Percentiles rank a stretch among this genome's conserved stretches.
Conservation (phyloP, 371 early-diverging fungal species). For the Mortierella sp. region DNA sequence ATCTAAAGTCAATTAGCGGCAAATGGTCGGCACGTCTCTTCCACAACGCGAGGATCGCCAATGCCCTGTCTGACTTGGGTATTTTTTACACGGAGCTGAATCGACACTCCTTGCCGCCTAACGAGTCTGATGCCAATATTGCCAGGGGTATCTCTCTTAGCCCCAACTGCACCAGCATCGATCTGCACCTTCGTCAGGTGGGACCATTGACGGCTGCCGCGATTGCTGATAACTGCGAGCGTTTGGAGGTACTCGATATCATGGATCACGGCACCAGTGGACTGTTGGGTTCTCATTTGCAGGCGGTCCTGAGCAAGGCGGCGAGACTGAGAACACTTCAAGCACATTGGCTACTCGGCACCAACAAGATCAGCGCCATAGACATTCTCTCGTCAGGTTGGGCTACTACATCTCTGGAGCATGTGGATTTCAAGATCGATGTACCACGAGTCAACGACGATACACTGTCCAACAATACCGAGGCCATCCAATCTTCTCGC, state of each 20-base stretch:
- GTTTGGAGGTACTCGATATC: background rate
- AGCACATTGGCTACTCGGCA: background rate
- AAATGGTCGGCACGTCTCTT: background rate
- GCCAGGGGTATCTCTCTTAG: background rate
- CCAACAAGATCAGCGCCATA: background rate
- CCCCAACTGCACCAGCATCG: background rate
- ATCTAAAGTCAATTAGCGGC: background rate
- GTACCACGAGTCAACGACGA: background rate
- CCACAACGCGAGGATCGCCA: background rate
- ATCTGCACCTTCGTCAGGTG: background rate
- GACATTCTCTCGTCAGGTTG: background rate
- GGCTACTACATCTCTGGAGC: background rate
- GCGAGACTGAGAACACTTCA: background rate
- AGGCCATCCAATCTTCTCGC: no score
- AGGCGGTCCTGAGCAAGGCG: background rate
- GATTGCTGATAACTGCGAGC: background rate
- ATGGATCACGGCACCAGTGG: background rate
- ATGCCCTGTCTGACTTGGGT: background rate
- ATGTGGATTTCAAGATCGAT: background rate
- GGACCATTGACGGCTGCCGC: background rate
- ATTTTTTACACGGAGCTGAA: background rate
- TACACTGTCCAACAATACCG: no score
- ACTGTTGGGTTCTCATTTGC: background rate
- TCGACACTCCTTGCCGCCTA: no score
- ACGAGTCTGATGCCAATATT: background rate